phyloP scores from a whole-genome alignment of 2,329 filamentous ascomycete species.

The Fusarium coicis region DNA sequence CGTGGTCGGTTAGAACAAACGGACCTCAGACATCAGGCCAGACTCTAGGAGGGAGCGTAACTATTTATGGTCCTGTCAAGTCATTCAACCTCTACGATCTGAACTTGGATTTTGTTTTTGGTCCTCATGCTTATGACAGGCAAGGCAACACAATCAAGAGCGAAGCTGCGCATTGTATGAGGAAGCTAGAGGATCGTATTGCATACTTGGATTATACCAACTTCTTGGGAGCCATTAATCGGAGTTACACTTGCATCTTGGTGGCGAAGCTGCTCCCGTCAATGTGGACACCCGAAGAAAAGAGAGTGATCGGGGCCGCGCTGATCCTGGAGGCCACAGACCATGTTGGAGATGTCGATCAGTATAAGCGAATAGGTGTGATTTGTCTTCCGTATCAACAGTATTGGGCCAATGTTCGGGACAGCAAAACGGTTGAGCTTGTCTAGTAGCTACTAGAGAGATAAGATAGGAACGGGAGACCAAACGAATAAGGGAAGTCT shows the following conservation, averaged over 20 bases:
- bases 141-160: background rate
- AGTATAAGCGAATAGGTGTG: background rate
- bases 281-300: background rate
- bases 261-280: background rate
- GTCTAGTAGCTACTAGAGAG: background rate
- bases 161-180: background rate
- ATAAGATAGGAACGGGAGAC: background rate
- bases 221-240: background rate
- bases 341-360: background rate
- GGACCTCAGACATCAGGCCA: background rate
- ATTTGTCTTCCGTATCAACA: background rate
- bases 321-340: background rate
- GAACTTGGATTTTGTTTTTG: background rate
- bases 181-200: background rate
- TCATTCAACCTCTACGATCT: background rate
- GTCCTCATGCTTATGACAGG: background rate
- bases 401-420: background rate
- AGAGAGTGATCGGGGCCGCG: background rate
- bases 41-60: background rate
- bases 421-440: background rate
- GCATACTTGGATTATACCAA: background rate
- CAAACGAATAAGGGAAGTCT: background rate
- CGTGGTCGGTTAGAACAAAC: background rate
- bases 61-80: background rate
- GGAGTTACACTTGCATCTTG: background rate